A percentile compares a stretch with the other conserved stretches of the same genome.
These are phyloP conservation scores for Inonotus obliquus DNA, from an alignment of 1,284 basidiomycete genomes.

Conservation along the genomic window DNA sequence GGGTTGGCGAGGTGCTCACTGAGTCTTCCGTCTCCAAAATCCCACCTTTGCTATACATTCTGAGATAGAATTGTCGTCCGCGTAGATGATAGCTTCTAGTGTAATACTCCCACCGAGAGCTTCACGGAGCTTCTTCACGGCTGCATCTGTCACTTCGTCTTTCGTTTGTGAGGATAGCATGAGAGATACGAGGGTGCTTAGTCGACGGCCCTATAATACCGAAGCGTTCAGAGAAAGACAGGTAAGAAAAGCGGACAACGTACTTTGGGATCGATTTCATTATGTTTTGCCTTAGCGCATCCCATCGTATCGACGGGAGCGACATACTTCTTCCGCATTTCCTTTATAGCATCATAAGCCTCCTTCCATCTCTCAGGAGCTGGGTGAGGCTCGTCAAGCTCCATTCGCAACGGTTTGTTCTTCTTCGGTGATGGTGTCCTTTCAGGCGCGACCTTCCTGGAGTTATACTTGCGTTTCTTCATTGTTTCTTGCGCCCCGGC, in stretches of 20 bases:
- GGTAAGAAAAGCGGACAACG: slow-evolving; percentile 15
- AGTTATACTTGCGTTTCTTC: slow-evolving; percentile 19
- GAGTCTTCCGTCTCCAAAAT: slow-evolving; percentile 88
- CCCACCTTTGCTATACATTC: slow-evolving; percentile 86
- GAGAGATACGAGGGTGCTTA: slow-evolving; percentile 85
- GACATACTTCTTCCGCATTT: slow-evolving; percentile 66
- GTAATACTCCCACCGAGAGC: slow-evolving; percentile 76
- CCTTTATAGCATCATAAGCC: slow-evolving; percentile 70
- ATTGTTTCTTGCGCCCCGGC: neutral
- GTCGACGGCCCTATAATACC: slow-evolving; percentile 60
- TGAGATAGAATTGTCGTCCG: slow-evolving; percentile 60
- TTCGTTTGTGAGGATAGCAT: slow-evolving; percentile 98
- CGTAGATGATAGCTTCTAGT: slow-evolving; percentile 64
- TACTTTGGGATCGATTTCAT: slow-evolving; percentile 66
- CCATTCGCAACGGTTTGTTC: slow-evolving; percentile 45
- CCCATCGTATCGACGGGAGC: slow-evolving; percentile 95
- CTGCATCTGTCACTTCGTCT: slow-evolving; percentile 84
- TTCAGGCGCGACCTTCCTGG: slow-evolving; percentile 30
- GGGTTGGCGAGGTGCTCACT: slow-evolving; percentile 36
- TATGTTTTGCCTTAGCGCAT: slow-evolving; percentile 63
- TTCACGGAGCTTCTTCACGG: slow-evolving; percentile 71
- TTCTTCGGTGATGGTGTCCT: slow-evolving; percentile 31
- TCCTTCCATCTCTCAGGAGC: slow-evolving; percentile 72
- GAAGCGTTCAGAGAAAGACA: neutral
- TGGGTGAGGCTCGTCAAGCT: slow-evolving; percentile 65